Evolutionary conservation across 1,139 yeast species (phyloP), one percentile per base, ranked within the genome.

Genomic region (Geotrichum phurueaensis): DNA sequence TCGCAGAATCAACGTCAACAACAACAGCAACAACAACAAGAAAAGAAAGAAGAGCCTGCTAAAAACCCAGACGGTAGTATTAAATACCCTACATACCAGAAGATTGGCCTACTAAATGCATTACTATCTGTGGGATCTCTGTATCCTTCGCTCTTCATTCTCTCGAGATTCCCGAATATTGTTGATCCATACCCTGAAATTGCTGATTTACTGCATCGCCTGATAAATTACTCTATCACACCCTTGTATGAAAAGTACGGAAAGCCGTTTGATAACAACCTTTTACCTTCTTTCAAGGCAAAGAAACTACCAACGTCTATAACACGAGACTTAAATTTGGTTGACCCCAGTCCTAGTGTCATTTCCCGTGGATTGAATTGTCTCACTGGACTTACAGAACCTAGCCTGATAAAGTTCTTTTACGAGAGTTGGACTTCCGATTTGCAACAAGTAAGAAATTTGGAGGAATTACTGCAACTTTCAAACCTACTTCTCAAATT

Each of bases 121-220:
- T 76, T 86, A 51, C 72, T 90, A n/a, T 74, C 82, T 0, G 81
- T 80, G 62, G 95, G 96, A 0, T 75, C 87, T 54, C 78, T 85
- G 56, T 78, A 83, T 72, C 91, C 94, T 1, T 77, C 90, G 0
- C 65, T 88, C 5, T 84, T 75, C 66, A 77, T 90, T 2, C 75
- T 91, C 5, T 75, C 84, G 1, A 79, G 80, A 63, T 83, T 82
- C 67, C 96, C 96, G 7, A 83, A 78, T 63, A 72, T 90, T 55
- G 83, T 86, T 0, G 76, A 80, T 53, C 76, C 86, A 0, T 85
- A 84, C 64, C 79, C 79, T 0, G 84, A 80, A 13, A 71, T 86
- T 9, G 77, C 83, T 0, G 75, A 73, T n/a, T 72, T 83, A 39
- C 73, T 88, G 36, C 67, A 76, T 47, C 64, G 86, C 54, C 63